A percentile compares a stretch with the other conserved stretches of the same genome.
Evolutionary conservation across 768 basidiomycete species (phyloP).

Genomic region (Tephrocybe sp.): DNA sequence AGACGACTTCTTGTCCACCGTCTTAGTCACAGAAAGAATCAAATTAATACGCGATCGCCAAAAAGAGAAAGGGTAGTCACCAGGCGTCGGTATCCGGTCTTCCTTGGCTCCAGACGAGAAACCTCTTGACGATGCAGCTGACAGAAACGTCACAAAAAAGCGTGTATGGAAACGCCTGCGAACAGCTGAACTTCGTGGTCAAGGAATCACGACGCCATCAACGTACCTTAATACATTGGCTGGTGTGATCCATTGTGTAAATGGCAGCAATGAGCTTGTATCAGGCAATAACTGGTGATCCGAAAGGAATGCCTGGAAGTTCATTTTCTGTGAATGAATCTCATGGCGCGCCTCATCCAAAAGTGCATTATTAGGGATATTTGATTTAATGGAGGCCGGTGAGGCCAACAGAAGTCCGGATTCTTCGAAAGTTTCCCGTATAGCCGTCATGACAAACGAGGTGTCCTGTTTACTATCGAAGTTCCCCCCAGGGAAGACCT

Average conservation of each 20-base stretch:
- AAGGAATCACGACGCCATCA: neutral
- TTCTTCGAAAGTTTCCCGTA: conserved; percentile 78
- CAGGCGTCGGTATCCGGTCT: conserved; percentile 59
- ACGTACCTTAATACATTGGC: conserved; percentile 45
- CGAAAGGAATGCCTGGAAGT: conserved; percentile 53
- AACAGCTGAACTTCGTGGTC: neutral
- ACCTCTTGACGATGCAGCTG: conserved; percentile 36
- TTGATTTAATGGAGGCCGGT: conserved; percentile 15
- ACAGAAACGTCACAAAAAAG: conserved; percentile 67
- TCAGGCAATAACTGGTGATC: conserved; percentile 43
- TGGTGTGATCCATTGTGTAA: conserved; percentile 79
- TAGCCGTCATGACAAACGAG: conserved; percentile 58
- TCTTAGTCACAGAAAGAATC: conserved; percentile 29
- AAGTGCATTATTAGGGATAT: conserved; percentile 29
- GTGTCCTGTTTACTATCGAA: conserved; percentile 57
- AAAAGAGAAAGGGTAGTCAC: conserved; percentile 20
- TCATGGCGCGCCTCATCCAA: conserved; percentile 54
- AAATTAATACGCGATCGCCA: neutral
- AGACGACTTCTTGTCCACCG: conserved; percentile 67
- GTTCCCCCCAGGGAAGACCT: conserved; percentile 82
- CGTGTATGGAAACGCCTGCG: conserved; percentile 69
- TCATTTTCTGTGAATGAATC: conserved; percentile 49
- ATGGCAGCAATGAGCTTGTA: conserved; percentile 50
- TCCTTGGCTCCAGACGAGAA: conserved; percentile 54
- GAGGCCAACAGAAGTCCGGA: conserved; percentile 64